A percentile compares a stretch with the other conserved stretches of the same genome.
These are phyloP conservation scores for Lodderomyces beijingensis DNA, from an alignment of 1,139 yeast species.

Conservation along the genomic window DNA sequence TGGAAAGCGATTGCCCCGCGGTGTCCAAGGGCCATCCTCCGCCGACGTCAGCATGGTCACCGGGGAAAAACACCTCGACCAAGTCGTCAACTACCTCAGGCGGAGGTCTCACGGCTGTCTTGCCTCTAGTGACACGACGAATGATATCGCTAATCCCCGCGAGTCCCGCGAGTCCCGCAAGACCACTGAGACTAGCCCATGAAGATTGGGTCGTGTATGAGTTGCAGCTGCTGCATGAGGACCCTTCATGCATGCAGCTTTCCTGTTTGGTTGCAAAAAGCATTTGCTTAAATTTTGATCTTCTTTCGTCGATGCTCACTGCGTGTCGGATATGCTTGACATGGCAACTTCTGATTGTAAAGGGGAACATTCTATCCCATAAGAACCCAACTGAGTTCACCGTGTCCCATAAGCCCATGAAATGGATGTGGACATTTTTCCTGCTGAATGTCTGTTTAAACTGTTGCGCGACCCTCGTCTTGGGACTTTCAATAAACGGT, in stretches of 20 bases:
- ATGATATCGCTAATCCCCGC: background rate
- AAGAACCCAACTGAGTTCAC: slow-evolving; percentile 60
- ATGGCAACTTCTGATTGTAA: slow-evolving; percentile 43
- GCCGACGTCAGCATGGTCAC: slow-evolving; percentile 64
- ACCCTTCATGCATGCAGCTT: background rate
- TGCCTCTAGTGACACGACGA: slow-evolving; percentile 7
- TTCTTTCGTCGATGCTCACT: slow-evolving; percentile 58
- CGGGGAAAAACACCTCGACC: slow-evolving; percentile 59
- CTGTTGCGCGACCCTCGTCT: slow-evolving; percentile 43
- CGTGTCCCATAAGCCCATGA: slow-evolving; percentile 66
- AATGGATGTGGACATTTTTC: slow-evolving; percentile 39
- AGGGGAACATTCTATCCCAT: slow-evolving; percentile 55
- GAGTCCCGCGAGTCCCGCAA: background rate
- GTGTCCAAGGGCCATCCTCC: slow-evolving; percentile 54
- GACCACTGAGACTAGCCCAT: background rate
- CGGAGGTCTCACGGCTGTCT: slow-evolving; percentile 4
- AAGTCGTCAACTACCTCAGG: slow-evolving; percentile 6
- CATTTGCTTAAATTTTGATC: slow-evolving; percentile 58
- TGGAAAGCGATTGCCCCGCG: slow-evolving; percentile 20
- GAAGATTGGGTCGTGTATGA: background rate
- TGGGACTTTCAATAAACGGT: slow-evolving; percentile 40
- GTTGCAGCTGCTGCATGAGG: background rate
- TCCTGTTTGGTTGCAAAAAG: slow-evolving; percentile 35
- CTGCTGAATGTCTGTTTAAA: slow-evolving; percentile 51
- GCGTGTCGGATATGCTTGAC: slow-evolving; percentile 64